A percentile compares a stretch with the other conserved stretches of the same genome.
Conservation (phyloP, 2,329 filamentous ascomycete species). For the Byssochlamys sp. region DNA sequence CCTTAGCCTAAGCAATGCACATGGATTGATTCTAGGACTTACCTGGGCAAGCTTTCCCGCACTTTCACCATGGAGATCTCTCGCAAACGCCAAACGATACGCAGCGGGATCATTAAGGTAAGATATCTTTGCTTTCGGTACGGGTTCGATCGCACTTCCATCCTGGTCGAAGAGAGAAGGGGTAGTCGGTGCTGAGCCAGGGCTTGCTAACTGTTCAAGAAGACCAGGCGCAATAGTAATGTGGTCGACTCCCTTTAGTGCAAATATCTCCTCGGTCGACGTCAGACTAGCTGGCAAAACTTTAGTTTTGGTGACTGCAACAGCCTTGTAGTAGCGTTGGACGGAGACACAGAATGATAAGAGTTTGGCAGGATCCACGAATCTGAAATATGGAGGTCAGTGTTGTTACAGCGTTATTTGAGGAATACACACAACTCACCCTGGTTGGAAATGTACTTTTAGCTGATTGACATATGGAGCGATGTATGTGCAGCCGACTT, state of each 20-base stretch:
- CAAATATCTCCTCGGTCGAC: slow-evolving; percentile 49
- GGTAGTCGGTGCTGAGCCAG: slow-evolving; percentile 24
- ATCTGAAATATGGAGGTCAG: slow-evolving; percentile 7
- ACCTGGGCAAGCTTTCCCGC: slow-evolving; percentile 43
- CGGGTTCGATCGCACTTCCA: slow-evolving; percentile 1
- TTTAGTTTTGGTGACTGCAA: slow-evolving; percentile 33
- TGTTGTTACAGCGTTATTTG: not conserved
- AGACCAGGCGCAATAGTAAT: slow-evolving; percentile 51
- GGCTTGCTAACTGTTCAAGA: slow-evolving; percentile 38
- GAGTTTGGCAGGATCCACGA: slow-evolving; percentile 19
- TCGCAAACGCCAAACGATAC: slow-evolving; percentile 45
- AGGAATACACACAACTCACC: slow-evolving; percentile 9
- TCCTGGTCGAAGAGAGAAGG: slow-evolving; percentile 21
- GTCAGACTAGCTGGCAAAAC: slow-evolving; percentile 52
- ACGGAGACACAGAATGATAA: slow-evolving; percentile 44
- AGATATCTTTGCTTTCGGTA: slow-evolving; percentile 11
- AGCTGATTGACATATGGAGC: slow-evolving; percentile 58
- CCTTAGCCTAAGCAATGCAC: not conserved
- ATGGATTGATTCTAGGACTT: slow-evolving; percentile 7
- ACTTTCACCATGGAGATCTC: slow-evolving; percentile 29
- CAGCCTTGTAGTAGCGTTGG: slow-evolving; percentile 44
- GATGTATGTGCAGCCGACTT: slow-evolving; percentile 52
- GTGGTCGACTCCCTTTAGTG: slow-evolving; percentile 48
- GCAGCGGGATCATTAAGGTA: slow-evolving; percentile 35
- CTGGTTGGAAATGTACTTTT: slow-evolving; percentile 49